These are phyloP conservation scores for Salix caprea DNA, from an alignment of 345 rosid species.

Conservation along the genomic window DNA sequence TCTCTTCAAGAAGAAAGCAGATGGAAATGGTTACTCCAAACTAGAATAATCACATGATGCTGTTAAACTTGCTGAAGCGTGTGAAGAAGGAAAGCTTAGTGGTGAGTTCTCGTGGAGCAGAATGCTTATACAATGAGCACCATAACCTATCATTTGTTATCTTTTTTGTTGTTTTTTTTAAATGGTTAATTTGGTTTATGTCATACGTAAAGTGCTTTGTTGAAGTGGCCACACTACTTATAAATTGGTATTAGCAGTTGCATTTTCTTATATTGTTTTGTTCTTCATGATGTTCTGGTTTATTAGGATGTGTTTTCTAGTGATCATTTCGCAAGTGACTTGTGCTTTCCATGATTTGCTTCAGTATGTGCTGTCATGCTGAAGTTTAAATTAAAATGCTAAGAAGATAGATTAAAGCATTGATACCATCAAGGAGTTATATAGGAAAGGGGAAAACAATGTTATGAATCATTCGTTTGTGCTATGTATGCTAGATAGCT, in stretches of 20 bases:
- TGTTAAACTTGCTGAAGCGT: slow-evolving; percentile 26
- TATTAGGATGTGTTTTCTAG: background rate
- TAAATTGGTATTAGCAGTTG: background rate
- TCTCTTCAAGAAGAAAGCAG: slow-evolving; percentile 8
- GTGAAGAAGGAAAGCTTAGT: slow-evolving; percentile 26
- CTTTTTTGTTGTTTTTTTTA: slow-evolving; percentile 2
- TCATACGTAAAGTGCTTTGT: slow-evolving; percentile 14
- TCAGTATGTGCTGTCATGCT: background rate
- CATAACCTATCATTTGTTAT: slow-evolving; percentile 8
- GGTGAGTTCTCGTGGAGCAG: slow-evolving; percentile 20
- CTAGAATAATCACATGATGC: slow-evolving; percentile 28
- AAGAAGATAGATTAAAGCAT: background rate
- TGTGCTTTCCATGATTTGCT: background rate
- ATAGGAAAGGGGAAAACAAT: background rate
- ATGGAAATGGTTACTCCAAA: slow-evolving; percentile 27
- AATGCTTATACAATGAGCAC: slow-evolving; percentile 14
- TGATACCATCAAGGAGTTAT: background rate
- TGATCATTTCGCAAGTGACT: background rate
- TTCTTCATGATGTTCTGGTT: background rate
- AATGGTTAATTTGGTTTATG: slow-evolving; percentile 8
- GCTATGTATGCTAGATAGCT: background rate
- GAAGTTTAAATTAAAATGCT: background rate
- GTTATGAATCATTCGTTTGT: background rate
- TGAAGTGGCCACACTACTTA: slow-evolving; percentile 1
- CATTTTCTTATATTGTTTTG: background rate